These are phyloP conservation scores for Hypsizygus marmoreus DNA, from an alignment of 768 basidiomycete species.

Conservation along the genomic window DNA sequence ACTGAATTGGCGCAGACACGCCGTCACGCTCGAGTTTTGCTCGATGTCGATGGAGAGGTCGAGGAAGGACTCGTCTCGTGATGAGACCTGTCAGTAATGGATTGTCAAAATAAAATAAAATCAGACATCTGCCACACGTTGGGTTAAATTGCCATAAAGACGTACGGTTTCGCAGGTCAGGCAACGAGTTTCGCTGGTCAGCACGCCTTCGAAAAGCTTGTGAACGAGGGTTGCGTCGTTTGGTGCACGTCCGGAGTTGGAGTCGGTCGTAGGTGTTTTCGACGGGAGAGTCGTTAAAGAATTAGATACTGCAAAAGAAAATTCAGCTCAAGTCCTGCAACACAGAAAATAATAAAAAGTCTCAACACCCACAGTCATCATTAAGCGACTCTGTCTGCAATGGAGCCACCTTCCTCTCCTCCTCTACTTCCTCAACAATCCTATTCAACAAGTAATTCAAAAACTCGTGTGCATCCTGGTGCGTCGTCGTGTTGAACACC, in stretches of 20 bases:
- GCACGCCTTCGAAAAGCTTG: conserved; percentile 85
- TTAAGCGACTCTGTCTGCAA: conserved; percentile 37
- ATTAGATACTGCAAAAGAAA: conserved; percentile 49
- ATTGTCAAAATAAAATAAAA: conserved; percentile 4
- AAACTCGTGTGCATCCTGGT: conserved; percentile 99
- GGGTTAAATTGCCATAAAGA: conserved; percentile 14
- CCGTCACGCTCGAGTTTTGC: conserved; percentile 94
- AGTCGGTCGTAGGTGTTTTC: conserved; percentile 40
- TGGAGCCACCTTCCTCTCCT: conserved; percentile 56
- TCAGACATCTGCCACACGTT: conserved; percentile 12
- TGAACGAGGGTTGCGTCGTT: conserved; percentile 80
- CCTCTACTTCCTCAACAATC: conserved; percentile 91
- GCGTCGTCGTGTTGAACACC: conserved; percentile 85
- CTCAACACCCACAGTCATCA: conserved; percentile 66
- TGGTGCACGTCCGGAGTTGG: conserved; percentile 48
- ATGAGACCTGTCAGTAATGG: no score
- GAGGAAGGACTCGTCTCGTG: conserved; percentile 94
- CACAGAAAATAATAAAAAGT: conserved; percentile 4
- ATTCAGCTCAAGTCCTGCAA: conserved; percentile 4
- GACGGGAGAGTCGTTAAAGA: conserved; percentile 60
- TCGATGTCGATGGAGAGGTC: conserved; percentile 99
- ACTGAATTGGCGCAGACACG: conserved; percentile 94
- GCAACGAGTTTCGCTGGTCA: conserved; percentile 98
- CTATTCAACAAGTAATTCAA: conserved; percentile 91
- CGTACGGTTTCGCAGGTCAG: conserved; percentile 95